Evolutionary conservation across 306 rosid species (phyloP).

Genomic region (Clitoria ternatea): DNA sequence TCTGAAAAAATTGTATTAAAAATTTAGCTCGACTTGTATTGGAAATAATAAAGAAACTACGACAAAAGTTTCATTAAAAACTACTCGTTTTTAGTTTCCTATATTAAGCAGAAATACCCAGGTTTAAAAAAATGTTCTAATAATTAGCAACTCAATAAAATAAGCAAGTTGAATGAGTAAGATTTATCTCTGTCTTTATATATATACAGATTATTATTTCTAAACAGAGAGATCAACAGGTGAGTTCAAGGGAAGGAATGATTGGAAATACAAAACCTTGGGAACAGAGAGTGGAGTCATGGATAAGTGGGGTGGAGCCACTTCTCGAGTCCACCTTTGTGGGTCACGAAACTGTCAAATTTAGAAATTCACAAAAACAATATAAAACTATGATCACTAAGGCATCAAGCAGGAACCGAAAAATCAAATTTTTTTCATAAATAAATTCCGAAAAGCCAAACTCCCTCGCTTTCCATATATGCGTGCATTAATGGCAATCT

Average conservation of each 20-base stretch:
- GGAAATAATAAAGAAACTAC: too few relatives aligned
- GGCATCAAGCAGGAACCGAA: neutral
- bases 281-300: constrained; percentile 56
- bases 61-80: too few relatives aligned
- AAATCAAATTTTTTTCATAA: neutral
- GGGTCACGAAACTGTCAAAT: constrained; percentile 52
- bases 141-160: neutral
- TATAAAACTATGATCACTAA: neutral
- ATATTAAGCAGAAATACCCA: too few relatives aligned
- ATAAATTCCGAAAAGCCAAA: neutral
- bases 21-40: too few relatives aligned
- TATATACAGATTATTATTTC: too few relatives aligned
- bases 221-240: constrained; percentile 16
- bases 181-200: neutral
- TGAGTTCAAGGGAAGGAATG: neutral
- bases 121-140: too few relatives aligned
- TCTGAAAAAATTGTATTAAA: too few relatives aligned
- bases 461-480: neutral
- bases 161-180: neutral
- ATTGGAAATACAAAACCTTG: constrained; percentile 60
- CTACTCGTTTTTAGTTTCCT: too few relatives aligned
- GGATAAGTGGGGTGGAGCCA: constrained; percentile 56
- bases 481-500: neutral
- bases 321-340: constrained; percentile 88
- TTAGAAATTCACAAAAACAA: neutral